Evolutionary conservation across 495 filamentous ascomycete genomes (phyloP), one percentile per base, ranked within the genome.

Genomic region (Xylaria acuta): DNA sequence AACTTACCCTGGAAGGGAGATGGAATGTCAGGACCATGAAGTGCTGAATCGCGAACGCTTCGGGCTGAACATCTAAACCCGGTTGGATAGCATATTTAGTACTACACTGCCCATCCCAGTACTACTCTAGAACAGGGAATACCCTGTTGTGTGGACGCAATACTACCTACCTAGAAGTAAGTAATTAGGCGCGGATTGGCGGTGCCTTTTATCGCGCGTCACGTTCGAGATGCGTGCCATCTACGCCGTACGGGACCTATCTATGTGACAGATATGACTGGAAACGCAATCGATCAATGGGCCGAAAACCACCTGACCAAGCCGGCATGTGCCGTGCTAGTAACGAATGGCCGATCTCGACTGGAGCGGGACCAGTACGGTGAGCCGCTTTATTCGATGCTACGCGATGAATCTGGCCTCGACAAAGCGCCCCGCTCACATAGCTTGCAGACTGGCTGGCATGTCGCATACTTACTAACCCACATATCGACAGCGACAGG

Each of bases 61-160:
- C 43, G 41, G 43, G 63, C 18, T 49, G 41, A 65, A 43, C n/a
- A 65, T 34, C 62, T 20, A 43, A 43, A 45, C 25, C 12, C 25
- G 27, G 22, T n/a, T 32, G 22, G 41, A 32, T 34, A 11, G 27
- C 36, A 38, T 36, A n/a, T n/a, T n/a, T n/a, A n/a, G n/a, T n/a
- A 11, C 32, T 60, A 25, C 30, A 30, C 27, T 59, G 8, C 20
- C 38, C 32, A 12, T 60, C 20, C 34, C 34, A 36, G 9, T 60
- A 60, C 58, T 38, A 60, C 58, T 60, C 32, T 14, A 60, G 58
- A 60, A 60, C 58, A 60, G 20, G 58, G 58, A 60, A 36, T 22
- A 34, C 16, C 58, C 58, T 38, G 58, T 11, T 22, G 32, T 22
- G 2, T 22, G 12, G 58, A 60, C 22, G 58, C 58, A 38, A 60